Conservation (phyloP, 768 basidiomycete species). For the Chiua virens region DNA sequence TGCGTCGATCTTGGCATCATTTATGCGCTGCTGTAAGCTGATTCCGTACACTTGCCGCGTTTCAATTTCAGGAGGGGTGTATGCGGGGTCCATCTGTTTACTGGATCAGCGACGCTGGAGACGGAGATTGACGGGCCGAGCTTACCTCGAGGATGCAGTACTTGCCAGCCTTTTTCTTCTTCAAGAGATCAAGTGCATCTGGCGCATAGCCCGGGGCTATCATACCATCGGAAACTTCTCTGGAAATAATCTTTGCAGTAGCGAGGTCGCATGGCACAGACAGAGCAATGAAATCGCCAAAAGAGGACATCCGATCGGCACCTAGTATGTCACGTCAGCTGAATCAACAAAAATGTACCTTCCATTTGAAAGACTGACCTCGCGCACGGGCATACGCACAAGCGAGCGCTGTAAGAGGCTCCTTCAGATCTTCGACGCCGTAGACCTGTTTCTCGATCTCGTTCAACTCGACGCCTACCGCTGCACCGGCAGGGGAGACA, state of each 20-base stretch:
- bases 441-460: constrained; percentile 91
- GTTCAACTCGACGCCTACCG: constrained; percentile 82
- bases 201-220: constrained; percentile 91
- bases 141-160: constrained; percentile 93
- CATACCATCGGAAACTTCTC: constrained; percentile 98
- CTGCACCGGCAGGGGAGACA: constrained; percentile 96
- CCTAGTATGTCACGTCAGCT: constrained; percentile 46
- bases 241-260: constrained; percentile 95
- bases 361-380: constrained; percentile 46
- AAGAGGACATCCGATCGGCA: constrained; percentile 99
- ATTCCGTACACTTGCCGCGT: constrained; percentile 96
- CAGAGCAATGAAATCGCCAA: constrained; percentile 97
- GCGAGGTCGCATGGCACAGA: constrained; percentile 91
- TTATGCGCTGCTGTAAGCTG: constrained; percentile 84
- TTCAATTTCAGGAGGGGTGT: constrained; percentile 77
- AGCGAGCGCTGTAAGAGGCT: constrained; percentile 84
- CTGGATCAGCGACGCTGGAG: constrained; percentile 5
- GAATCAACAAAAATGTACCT: background rate
- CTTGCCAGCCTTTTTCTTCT: constrained; percentile 97
- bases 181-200: constrained; percentile 86
- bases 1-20: constrained; percentile 83
- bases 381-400: constrained; percentile 94
- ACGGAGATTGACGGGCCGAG: constrained; percentile 4
- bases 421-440: constrained; percentile 93
- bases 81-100: constrained; percentile 81